These are phyloP conservation scores for Nakazawaea ambrosiae DNA, from an alignment of 805 yeast genomes.

Conservation along the genomic window DNA sequence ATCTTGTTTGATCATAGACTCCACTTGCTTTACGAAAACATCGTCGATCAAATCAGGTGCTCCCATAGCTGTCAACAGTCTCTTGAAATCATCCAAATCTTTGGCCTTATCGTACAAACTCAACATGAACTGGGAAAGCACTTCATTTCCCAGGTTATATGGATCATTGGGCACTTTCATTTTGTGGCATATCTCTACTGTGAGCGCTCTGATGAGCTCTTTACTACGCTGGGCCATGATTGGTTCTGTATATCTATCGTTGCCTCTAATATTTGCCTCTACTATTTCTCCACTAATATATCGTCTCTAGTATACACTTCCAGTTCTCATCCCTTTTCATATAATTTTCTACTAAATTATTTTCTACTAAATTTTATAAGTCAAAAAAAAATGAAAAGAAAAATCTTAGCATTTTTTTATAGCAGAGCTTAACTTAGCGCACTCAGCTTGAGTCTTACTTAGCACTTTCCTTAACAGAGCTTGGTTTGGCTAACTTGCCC, in stretches of 20 bases:
- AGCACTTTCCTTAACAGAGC: too few species aligned
- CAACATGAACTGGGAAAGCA: conserved; percentile 11
- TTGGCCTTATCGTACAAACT: conserved; percentile 9
- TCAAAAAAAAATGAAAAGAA: too few species aligned
- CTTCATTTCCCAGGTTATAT: conserved; percentile 8
- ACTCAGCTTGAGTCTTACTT: too few species aligned
- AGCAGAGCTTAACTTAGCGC: too few species aligned
- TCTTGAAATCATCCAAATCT: conserved; percentile 10
- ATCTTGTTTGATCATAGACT: not conserved
- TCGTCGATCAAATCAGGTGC: conserved; percentile 11
- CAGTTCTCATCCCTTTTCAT: too few species aligned
- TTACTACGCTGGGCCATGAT: not conserved
- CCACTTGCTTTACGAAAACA: not conserved
- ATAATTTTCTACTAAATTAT: too few species aligned
- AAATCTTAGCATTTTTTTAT: too few species aligned
- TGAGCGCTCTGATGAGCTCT: not conserved
- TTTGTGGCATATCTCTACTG: conserved; percentile 4
- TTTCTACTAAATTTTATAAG: too few species aligned
- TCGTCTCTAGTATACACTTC: too few species aligned
- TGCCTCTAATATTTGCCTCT: not conserved
- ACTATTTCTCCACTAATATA: too few species aligned
- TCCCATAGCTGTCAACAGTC: conserved; percentile 10
- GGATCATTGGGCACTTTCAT: conserved; percentile 4
- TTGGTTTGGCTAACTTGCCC: too few species aligned
- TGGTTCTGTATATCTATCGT: not conserved